Evolutionary conservation across 495 filamentous ascomycete species (phyloP), one percentile per base, ranked within the genome.

Genomic region (Baudoinia panamericana): DNA sequence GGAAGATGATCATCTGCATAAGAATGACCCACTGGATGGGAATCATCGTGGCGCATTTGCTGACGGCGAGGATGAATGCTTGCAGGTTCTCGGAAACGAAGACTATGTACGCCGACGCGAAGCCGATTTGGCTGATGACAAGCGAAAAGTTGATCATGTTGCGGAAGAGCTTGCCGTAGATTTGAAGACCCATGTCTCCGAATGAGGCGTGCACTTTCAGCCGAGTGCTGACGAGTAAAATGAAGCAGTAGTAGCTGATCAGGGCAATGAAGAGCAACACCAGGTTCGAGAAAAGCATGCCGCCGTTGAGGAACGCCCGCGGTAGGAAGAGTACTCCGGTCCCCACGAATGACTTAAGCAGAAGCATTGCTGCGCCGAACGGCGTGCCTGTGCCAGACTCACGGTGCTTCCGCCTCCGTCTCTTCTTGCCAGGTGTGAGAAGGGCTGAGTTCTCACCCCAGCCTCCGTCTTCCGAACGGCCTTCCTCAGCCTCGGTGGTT

Each of bases 251-350:
- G 61, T 90, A 96, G 54, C 82, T 92, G 38, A 97, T 62, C 3
- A 72, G 57, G 2, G 90, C 86, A 16, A 95, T 82, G 41, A 69
- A 73, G 13, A 97, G 65, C 11, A 97, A 69, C 23, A 96, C 84
- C 38, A 93, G 42, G 56, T 84, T 92, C 56, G 84, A 93, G 62
- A 97, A 97, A 28, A 96, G 63, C 84, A 97, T 94, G 39, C 90
- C 90, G 33, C 90, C 90, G 51, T 96, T 97, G 31, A 93, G 70
- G 60, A 87, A 84, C 11, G 90, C 90, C 45, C 84, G 76, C 0
- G 90, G 90, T 3, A 97, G 67, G 65, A 97, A 97, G 22, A 97
- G 64, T n/a, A 97, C 90, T 23, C 90, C 90, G 1, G 90, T 97
- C 10, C 90, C 90, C 27, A 97, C 88, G 51, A 97, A 97, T 9